Conservation (phyloP, 2,329 filamentous ascomycete species). For the Colletotrichum sp. region DNA sequence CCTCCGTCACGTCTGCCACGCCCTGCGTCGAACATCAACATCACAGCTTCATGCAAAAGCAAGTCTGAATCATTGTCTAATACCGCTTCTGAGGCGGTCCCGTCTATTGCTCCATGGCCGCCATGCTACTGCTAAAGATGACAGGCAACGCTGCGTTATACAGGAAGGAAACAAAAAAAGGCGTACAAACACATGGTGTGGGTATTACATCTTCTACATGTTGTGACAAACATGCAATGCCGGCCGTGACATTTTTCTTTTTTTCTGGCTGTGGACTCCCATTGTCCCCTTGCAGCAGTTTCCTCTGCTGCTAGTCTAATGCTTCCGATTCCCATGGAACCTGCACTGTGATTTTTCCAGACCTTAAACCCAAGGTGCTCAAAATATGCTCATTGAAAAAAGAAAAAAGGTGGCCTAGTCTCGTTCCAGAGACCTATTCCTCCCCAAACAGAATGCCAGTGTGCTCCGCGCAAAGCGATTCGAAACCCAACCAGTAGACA, state of each 20-base stretch:
- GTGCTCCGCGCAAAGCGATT: slow-evolving; percentile 17
- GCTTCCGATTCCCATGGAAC: background rate
- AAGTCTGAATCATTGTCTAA: background rate
- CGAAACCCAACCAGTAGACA: slow-evolving; percentile 20
- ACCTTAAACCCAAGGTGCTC: background rate
- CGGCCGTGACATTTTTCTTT: slow-evolving; percentile 9
- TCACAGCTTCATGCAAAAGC: background rate
- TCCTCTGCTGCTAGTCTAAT: background rate
- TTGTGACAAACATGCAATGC: background rate
- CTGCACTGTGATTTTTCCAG: background rate
- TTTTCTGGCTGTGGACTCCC: background rate
- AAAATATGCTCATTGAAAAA: background rate
- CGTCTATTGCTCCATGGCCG: slow-evolving; percentile 7
- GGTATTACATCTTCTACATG: slow-evolving; percentile 8
- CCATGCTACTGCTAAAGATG: background rate
- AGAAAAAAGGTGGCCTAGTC: background rate
- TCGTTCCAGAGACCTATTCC: background rate
- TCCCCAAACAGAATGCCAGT: slow-evolving; percentile 16
- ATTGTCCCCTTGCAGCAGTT: background rate
- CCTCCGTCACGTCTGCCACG: background rate
- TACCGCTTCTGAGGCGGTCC: background rate
- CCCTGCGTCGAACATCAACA: background rate
- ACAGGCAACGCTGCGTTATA: background rate
- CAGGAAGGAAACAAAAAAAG: background rate
- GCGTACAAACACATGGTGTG: background rate